phyloP scores from a whole-genome alignment of 2,329 filamentous ascomycete genomes.

The Microdochium nivale region DNA sequence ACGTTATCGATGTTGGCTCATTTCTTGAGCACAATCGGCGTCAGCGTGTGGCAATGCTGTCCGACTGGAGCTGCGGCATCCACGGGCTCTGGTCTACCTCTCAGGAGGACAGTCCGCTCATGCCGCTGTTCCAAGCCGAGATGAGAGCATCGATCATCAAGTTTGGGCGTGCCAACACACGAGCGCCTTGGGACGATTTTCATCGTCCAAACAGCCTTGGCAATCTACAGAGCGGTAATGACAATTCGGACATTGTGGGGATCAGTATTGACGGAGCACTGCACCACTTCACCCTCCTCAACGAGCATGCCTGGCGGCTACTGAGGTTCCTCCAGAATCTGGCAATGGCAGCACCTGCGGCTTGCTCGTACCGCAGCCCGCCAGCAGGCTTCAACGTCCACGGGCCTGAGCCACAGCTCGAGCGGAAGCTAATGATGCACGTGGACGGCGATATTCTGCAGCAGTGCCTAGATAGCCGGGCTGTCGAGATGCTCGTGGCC shows the following conservation, averaged over 20 bases:
- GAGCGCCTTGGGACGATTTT: conserved; percentile 39
- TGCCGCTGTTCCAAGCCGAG: conserved; percentile 45
- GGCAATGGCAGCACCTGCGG: conserved; percentile 34
- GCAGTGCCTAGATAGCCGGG: conserved; percentile 38
- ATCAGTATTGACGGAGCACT: conserved; percentile 62
- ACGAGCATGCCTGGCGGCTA: conserved; percentile 53
- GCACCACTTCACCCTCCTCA: conserved; percentile 60
- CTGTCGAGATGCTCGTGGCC: conserved; percentile 32
- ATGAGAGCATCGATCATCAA: conserved; percentile 48
- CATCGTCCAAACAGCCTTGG: conserved; percentile 29
- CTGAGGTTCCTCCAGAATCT: conserved; percentile 68
- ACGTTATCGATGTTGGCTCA: conserved; percentile 36
- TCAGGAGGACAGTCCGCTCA: conserved; percentile 29
- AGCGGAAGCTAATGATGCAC: conserved; percentile 44
- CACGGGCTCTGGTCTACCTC: conserved; percentile 42
- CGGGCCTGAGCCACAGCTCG: conserved; percentile 27
- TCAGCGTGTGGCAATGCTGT: conserved; percentile 36
- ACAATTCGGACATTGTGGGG: conserved; percentile 50
- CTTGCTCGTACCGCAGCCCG: conserved; percentile 38
- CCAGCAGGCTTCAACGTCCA: conserved; percentile 9
- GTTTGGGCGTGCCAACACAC: conserved; percentile 42
- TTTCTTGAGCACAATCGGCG: conserved; percentile 6
- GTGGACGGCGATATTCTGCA: conserved; percentile 59
- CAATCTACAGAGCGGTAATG: conserved; percentile 29
- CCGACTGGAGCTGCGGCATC: conserved; percentile 36